Evolutionary conservation across 441 rosid genomes (phyloP), one percentile per base, ranked within the genome.

Genomic region (Viola pubescens): DNA sequence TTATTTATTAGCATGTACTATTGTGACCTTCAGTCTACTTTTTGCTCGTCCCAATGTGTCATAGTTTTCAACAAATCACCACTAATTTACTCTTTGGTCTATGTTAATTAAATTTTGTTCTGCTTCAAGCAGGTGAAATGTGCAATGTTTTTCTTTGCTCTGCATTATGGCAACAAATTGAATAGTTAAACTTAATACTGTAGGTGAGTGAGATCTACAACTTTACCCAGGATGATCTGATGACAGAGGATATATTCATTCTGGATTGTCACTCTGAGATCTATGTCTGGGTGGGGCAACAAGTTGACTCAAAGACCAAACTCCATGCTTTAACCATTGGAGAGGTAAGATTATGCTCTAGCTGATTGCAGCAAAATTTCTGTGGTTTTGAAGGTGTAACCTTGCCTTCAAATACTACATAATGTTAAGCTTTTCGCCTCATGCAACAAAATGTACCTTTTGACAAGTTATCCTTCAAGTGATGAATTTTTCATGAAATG

Each of bases 281-380:
- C 74, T 94, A 77, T 84, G 89, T 91, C 58, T 94, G 99, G 99
- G 91, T 88, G 45, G 99, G 99, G 43, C 92, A 84, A 69, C 81
- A 80, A 70, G 96, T 83, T 61, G 95, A 91, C 66, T 43, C 84
- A 57, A 85, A 89, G 80, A 88, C 60, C 42, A 85, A 75, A 75
- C 50, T 73, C 50, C 84, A 81, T 53, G 88, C 85, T 71, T 70
- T 89, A 59, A 64, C 76, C 47, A 89, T 84, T 61, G 98, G 92
- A 57, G 88, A 87, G 98, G 99, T 94, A 80, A 52, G 66, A 39
- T 40, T 43, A 45, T 58, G 47, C 59, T 40, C 53, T 62, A 39
- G 62, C 34, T 50, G 1, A 41, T n/a, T 34, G 56, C n/a, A 41
- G 9, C 26, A 3, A 39, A 38, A 13, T 40, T 19, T 26, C 39